These are phyloP conservation scores for Trifolium fragiferum DNA, from an alignment of 306 rosid genomes.

Conservation along the genomic window DNA sequence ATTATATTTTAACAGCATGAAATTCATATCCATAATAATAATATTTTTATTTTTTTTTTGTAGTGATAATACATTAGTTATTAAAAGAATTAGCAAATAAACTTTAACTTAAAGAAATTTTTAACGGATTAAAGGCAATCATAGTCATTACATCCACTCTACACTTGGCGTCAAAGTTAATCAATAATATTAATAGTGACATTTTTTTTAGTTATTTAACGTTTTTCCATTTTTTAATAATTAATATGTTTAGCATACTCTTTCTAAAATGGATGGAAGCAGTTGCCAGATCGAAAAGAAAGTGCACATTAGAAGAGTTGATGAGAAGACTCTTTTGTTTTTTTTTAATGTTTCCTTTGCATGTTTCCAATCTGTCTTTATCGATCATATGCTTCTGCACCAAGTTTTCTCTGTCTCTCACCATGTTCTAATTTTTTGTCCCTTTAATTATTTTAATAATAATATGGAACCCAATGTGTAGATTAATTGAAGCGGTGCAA, in stretches of 20 bases:
- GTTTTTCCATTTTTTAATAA: slow-evolving; percentile 34
- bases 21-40: too few relatives aligned
- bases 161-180: slow-evolving; percentile 47
- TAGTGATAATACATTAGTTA: too few relatives aligned
- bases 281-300: slow-evolving; percentile 43
- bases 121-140: too few relatives aligned
- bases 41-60: too few relatives aligned
- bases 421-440: not conserved
- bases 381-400: slow-evolving; percentile 36
- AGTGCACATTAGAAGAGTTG: slow-evolving; percentile 36
- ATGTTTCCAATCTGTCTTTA: slow-evolving; percentile 50
- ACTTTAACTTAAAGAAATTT: too few relatives aligned
- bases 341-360: slow-evolving; percentile 35
- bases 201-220: slow-evolving; percentile 10
- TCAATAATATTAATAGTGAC: slow-evolving; percentile 28
- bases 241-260: slow-evolving; percentile 12
- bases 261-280: not conserved
- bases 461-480: slow-evolving; percentile 31
- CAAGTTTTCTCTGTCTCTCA: slow-evolving; percentile 40
- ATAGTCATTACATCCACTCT: slow-evolving; percentile 32
- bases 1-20: too few relatives aligned
- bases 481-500: slow-evolving; percentile 24
- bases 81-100: too few relatives aligned
- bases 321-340: slow-evolving; percentile 38
- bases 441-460: not conserved